A percentile compares a stretch with the other conserved stretches of the same genome.
Evolutionary conservation across 306 rosid genomes (phyloP).

Genomic region (Dryas alaskensis): DNA sequence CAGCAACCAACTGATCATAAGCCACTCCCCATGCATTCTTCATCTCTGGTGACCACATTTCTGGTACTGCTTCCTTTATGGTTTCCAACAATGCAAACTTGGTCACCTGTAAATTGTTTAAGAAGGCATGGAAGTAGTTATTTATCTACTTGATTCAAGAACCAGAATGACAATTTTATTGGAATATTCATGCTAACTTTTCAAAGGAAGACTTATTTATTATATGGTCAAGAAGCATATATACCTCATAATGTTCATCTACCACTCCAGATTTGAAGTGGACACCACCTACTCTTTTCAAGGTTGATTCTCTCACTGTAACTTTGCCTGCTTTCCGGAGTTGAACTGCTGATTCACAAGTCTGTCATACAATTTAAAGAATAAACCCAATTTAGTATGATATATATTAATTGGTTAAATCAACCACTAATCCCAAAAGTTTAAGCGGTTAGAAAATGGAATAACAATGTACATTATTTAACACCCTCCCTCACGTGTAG

Average conservation of each 20-base stretch:
- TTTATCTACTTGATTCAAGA: not conserved
- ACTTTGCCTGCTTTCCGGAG: conserved; percentile 76
- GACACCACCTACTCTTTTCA: conserved; percentile 56
- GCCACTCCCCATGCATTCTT: conserved; percentile 85
- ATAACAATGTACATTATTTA: too few relatives aligned
- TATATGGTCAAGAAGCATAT: not conserved
- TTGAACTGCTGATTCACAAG: conserved; percentile 77
- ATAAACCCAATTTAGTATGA: not conserved
- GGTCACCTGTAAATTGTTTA: conserved; percentile 41
- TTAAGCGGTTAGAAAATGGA: too few relatives aligned
- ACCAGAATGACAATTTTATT: too few relatives aligned
- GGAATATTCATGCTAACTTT: not conserved
- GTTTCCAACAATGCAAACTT: conserved; percentile 71
- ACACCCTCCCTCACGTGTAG: too few relatives aligned
- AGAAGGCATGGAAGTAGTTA: not conserved
- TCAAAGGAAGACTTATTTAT: not conserved
- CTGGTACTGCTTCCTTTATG: conserved; percentile 68
- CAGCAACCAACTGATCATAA: conserved; percentile 67
- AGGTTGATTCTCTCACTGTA: conserved; percentile 60
- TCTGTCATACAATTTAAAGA: conserved; percentile 32
- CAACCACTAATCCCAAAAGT: too few relatives aligned
- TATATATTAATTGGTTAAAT: too few relatives aligned
- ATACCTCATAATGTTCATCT: conserved; percentile 74
- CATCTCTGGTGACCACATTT: conserved; percentile 73
- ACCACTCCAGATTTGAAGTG: conserved; percentile 62